Conservation (phyloP, 2,329 filamentous ascomycete species). For the Colletotrichum lini region DNA sequence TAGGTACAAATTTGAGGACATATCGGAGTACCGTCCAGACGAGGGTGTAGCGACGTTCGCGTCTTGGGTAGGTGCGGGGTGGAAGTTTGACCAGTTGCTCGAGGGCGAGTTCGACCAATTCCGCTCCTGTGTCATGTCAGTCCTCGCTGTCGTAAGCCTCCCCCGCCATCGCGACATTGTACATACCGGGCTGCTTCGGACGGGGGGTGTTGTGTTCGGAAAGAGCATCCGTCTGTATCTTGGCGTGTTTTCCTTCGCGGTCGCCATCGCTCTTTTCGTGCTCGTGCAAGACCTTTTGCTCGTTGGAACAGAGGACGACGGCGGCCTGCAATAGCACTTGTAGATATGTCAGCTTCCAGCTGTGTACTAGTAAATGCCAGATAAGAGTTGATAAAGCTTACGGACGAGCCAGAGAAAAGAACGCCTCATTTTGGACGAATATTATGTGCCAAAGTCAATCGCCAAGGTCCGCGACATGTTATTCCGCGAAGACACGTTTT, state of each 20-base stretch:
- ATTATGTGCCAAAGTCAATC: slow-evolving; percentile 50
- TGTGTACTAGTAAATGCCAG: slow-evolving; percentile 11
- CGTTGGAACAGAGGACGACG: slow-evolving; percentile 55
- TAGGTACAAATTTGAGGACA: slow-evolving; percentile 64
- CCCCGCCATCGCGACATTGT: slow-evolving; percentile 21
- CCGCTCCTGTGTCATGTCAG: slow-evolving; percentile 58
- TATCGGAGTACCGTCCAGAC: slow-evolving; percentile 61
- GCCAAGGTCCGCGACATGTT: slow-evolving; percentile 42
- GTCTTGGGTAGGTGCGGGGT: slow-evolving; percentile 59
- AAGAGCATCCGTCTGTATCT: slow-evolving; percentile 50
- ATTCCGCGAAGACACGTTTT: slow-evolving; percentile 14
- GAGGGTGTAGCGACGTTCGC: slow-evolving; percentile 60
- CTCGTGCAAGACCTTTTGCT: slow-evolving; percentile 55
- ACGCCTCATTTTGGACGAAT: slow-evolving; percentile 57
- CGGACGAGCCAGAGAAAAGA: slow-evolving; percentile 59
- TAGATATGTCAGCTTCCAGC: slow-evolving; percentile 35
- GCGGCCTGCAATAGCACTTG: slow-evolving; percentile 64
- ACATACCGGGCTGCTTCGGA: slow-evolving; percentile 56
- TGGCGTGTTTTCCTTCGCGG: slow-evolving; percentile 51
- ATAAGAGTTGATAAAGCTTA: slow-evolving; percentile 49
- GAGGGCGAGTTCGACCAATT: slow-evolving; percentile 67
- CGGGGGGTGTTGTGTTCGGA: slow-evolving; percentile 47
- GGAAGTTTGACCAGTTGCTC: slow-evolving; percentile 66
- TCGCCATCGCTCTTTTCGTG: slow-evolving; percentile 49
- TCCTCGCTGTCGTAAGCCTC: not conserved